Base-by-base conservation (phyloP, 2,329 filamentous ascomycete species). In the Cladophialophora psammophila region DNA sequence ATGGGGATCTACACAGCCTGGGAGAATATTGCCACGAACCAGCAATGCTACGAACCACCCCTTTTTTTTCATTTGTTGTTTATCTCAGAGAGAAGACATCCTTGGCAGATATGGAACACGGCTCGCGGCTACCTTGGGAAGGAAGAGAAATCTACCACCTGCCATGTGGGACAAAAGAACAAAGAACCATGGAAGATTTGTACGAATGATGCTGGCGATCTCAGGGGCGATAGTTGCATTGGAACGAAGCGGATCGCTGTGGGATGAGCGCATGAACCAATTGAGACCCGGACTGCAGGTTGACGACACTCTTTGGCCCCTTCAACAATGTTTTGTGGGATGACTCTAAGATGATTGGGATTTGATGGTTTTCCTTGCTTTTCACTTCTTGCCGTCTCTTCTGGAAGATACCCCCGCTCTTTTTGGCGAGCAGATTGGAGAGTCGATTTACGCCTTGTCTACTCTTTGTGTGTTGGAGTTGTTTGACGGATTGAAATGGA, bases 331-430 rank as follows among this genome's bases (percentile, higher is more conserved):
- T 9, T 50, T 18, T 50, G 20, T 31, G 45, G 8, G 45, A 50
- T 8, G 45, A 50, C 10, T 50, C 20, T 26, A 20, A 50, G 12
- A 50, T 50, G 45, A 50, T 12, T 50, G 45, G 18, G 8, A 12
- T 12, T 12, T 26, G 45, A 26, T 50, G 18, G 45, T 26, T 50
- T 50, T 31, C 10, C 45, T 50, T 50, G 45, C 20, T 31, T 31
- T 50, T 50, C 18, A 8, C n/a, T 48, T 50, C 18, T 50, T 31
- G 45, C 9, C 26, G 45, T 26, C 18, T 26, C 45, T 50, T 50
- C 18, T 50, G 20, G 18, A 50, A 50, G 45, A 50, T 50, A 50
- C 45, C 45, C 45, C 45, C 18, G 45, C 26, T 50, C 18, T 26
- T 31, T 50, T 31, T 31, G 18, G 18, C 45, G 10, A 31, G 20